Evolutionary conservation across 352 stramenopile genomes (phyloP).

Genomic region (Phytophthora tentaculata): DNA sequence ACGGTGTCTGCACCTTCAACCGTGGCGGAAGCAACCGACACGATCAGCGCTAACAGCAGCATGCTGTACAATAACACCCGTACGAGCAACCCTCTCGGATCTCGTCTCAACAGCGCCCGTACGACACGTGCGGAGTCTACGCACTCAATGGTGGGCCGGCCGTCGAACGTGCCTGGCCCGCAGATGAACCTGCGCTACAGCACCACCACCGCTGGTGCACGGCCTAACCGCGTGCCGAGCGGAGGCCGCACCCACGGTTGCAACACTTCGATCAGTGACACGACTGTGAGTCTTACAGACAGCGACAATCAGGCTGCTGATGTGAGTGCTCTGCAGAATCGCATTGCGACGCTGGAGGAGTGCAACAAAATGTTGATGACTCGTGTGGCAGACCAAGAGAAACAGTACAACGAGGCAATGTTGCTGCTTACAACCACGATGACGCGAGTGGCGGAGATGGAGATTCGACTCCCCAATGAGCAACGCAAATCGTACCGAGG

Average conservation of each 20-base stretch:
- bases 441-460: conserved; percentile 84
- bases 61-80: conserved; percentile 32
- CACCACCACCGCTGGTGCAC: conserved; percentile 38
- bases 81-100: conserved; percentile 25
- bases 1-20: conserved; percentile 36
- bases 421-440: conserved; percentile 86
- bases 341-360: conserved; percentile 66
- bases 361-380: conserved; percentile 79
- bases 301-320: conserved; percentile 43
- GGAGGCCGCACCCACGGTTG: conserved; percentile 34
- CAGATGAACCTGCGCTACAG: conserved; percentile 63
- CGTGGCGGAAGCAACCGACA: conserved; percentile 33
- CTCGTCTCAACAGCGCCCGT: conserved; percentile 30
- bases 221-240: conserved; percentile 26
- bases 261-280: conserved; percentile 56
- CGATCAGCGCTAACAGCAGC: conserved; percentile 35
- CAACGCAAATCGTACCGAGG: conserved; percentile 52
- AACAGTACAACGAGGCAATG: conserved; percentile 89
- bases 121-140: conserved; percentile 53
- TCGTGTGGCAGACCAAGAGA: conserved; percentile 77
- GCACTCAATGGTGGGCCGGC: conserved; percentile 50
- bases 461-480: conserved; percentile 67
- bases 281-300: conserved; percentile 64
- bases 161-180: conserved; percentile 51
- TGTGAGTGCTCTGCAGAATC: conserved; percentile 56